Base-by-base conservation (phyloP, 805 yeast genomes). In the Citeromyces matritensis region DNA sequence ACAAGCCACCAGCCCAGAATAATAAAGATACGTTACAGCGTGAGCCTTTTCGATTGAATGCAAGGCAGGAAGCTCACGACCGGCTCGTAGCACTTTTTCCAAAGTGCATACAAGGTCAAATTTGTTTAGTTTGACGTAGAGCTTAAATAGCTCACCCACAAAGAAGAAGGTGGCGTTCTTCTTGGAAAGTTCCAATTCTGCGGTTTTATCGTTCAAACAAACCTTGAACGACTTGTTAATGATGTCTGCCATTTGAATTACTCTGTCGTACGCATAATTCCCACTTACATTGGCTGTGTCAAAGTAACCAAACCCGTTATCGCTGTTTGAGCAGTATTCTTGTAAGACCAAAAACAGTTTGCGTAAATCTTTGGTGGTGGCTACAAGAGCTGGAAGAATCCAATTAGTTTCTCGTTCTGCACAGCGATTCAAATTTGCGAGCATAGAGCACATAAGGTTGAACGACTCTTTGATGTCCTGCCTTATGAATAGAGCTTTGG, bases 141-240 rank as follows among this genome's bases (percentile, higher is more conserved):
- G 61, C 41, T 69, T 70, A 49, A 83, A 72, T 35, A 84, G 65
- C 33, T 73, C 65, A 26, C 76, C 74, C 12, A 80, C 67, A 47
- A 83, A 77, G 50, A 68, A 74, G 51, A 76, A 81, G 12, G 79
- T 73, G 31, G 76, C 80, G 39, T 53, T 51, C 42, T 75, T 63
- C 45, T 80, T 78, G 37, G 77, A 69, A 9, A 43, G 42, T 0
- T 30, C 31, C 13, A 49, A 30, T 17, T 65, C 66, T n/a, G 69
- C 65, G 37, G 72, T 73, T 35, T 86, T 65, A 50, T 85, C 95
- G 39, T 80, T 81, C 28, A 85, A 57, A 38, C 94, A 81, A 4
- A 79, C 47, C 35, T 78, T 81, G 54, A 83, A 79, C 5, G 86
- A 68, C 37, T 72, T 64, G 49, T 83, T 84, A 33, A 84, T 60